Base-by-base conservation (phyloP, 1,284 basidiomycete genomes). In the Melampsora americana region DNA sequence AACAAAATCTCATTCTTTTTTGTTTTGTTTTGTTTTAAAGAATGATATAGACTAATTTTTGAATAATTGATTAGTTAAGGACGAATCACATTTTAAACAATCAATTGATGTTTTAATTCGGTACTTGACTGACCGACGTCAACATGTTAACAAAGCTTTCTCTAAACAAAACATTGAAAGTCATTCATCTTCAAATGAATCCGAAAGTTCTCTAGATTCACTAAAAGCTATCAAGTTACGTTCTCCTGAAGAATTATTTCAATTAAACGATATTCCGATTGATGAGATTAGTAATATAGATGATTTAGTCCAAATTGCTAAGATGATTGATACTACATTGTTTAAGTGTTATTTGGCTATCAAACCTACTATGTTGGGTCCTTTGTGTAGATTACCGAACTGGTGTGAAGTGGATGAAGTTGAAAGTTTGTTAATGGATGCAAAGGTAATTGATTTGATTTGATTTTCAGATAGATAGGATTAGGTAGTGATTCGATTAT, bases 401-500 rank as follows among this genome's bases (percentile, higher is more conserved):
- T 99, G 94, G 93, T 98, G 95, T 83, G 93, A 98, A 81, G 93
- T 98, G 0, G 89, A 89, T 1, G 93, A 98, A 81, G 93, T 99
- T 0, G 94, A 98, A 82, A 92, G 91, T 81, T 88, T 94, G 76
- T 84, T 99, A 60, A 87, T 88, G 78, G 88, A 89, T 46, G 87
- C 90, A 42, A 90, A 91, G 87, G 93, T 93, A 78, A 72, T 86
- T 80, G 18, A 4, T 35, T 28, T 20, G 5, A 12, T 35, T 28
- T 62, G 7, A 56, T 56, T 56, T 23, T 20, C 20, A n/a, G n/a
- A n/a, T n/a, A n/a, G n/a, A n/a, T n/a, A n/a, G n/a, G n/a, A n/a
- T n/a, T n/a, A n/a, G n/a, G n/a, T n/a, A n/a, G n/a, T n/a, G n/a
- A n/a, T n/a, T n/a, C n/a, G n/a, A n/a, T n/a, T n/a, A n/a, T 35